phyloP scores from a whole-genome alignment of 441 rosid species.

The Bocquillonia castaneifolia region DNA sequence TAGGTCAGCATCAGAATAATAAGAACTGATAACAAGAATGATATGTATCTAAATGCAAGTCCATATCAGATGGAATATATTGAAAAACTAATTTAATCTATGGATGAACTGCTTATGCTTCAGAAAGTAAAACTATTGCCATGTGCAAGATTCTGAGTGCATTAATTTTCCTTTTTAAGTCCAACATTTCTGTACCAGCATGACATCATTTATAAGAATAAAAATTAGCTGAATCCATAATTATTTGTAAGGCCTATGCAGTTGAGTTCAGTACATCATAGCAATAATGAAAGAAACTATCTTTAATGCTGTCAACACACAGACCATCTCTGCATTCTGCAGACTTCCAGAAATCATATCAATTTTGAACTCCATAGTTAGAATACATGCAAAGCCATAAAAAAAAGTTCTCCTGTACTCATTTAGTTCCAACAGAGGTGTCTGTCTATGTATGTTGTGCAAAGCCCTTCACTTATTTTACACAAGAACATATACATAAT shows the following conservation, averaged over 20 bases:
- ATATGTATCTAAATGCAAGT: neutral
- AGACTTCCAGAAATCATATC: neutral
- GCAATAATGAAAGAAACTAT: neutral
- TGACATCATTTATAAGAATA: neutral
- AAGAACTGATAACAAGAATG: neutral
- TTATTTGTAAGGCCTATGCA: neutral
- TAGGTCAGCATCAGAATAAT: neutral
- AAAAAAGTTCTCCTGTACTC: too few relatives aligned
- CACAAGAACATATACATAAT: too few relatives aligned
- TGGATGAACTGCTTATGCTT: neutral
- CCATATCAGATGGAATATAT: neutral
- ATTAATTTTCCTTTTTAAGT: neutral
- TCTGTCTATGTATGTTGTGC: too few relatives aligned
- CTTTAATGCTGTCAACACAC: neutral
- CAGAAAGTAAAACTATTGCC: neutral
- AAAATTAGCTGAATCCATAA: neutral
- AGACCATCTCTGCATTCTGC: neutral
- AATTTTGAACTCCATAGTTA: too few relatives aligned
- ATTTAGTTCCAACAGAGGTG: too few relatives aligned
- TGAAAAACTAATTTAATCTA: neutral
- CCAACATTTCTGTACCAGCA: neutral
- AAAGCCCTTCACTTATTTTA: too few relatives aligned
- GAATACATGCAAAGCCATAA: too few relatives aligned
- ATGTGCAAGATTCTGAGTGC: neutral
- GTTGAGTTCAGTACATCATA: too few relatives aligned